Conservation (phyloP, 139 green algal species). For the Chlamydomonas sp. region DNA sequence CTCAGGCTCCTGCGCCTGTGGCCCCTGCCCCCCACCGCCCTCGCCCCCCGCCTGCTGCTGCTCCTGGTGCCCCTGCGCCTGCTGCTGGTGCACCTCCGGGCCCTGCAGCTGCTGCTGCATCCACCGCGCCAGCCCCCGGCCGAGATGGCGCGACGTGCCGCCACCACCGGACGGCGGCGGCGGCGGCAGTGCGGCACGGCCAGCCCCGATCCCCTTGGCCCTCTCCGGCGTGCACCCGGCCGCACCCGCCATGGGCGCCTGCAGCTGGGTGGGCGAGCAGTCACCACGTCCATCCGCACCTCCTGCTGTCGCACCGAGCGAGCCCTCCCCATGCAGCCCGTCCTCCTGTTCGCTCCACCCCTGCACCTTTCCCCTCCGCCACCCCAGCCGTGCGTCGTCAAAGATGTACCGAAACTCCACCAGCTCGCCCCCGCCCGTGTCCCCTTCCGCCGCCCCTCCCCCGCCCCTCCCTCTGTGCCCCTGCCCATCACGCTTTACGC, state of each 20-base stretch:
- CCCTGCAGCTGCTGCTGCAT: slow-evolving; percentile 12
- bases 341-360: too few species aligned
- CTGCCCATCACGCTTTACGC: background rate
- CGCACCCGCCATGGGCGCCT: too few species aligned
- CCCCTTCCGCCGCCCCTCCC: background rate
- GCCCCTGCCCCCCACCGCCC: background rate
- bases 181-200: background rate
- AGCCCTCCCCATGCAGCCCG: too few species aligned
- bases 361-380: too few species aligned
- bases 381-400: background rate
- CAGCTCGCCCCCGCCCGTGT: background rate
- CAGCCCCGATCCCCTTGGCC: background rate
- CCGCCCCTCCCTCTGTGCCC: background rate
- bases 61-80: background rate
- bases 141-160: background rate
- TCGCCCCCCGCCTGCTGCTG: background rate
- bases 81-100: background rate
- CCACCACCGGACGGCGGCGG: too few species aligned
- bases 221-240: too few species aligned
- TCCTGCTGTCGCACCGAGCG: too few species aligned
- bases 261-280: too few species aligned
- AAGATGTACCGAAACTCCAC: slow-evolving; percentile 25
- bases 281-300: too few species aligned
- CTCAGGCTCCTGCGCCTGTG: background rate
- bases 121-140: background rate